These are phyloP conservation scores for Zygoascus hellenicus DNA, from an alignment of 1,139 yeast species.

Conservation along the genomic window DNA sequence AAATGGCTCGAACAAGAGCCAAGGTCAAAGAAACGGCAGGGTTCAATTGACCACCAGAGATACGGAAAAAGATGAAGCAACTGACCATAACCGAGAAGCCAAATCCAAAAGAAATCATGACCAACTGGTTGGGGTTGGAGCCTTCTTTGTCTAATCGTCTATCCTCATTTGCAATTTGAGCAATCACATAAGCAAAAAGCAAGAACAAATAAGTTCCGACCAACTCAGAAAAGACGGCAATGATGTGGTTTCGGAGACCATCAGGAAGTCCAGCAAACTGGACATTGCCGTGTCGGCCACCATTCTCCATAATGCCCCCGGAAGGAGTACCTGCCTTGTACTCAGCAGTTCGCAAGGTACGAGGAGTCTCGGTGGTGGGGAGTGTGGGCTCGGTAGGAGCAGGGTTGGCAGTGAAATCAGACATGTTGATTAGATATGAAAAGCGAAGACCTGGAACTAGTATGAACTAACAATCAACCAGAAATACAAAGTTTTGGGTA, in stretches of 20 bases:
- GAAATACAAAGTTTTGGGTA: not conserved
- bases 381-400: constrained; percentile 13
- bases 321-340: not conserved
- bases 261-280: constrained; percentile 36
- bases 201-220: constrained; percentile 82
- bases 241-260: constrained; percentile 44
- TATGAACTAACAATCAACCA: not conserved
- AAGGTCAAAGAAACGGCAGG: constrained; percentile 82
- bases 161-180: constrained; percentile 67
- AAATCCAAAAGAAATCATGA: constrained; percentile 82
- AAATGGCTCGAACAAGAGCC: constrained; percentile 63
- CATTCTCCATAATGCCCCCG: not conserved
- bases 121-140: constrained; percentile 61
- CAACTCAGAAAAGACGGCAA: constrained; percentile 62
- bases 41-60: constrained; percentile 86
- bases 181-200: constrained; percentile 77
- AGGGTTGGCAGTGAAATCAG: constrained; percentile 13
- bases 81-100: constrained; percentile 80
- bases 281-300: constrained; percentile 4
- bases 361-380: constrained; percentile 14
- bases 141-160: constrained; percentile 26
- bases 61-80: constrained; percentile 68
- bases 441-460: not conserved
- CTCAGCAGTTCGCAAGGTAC: constrained; percentile 6
- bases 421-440: constrained; percentile 6